A percentile compares a stretch with the other conserved stretches of the same genome.
Evolutionary conservation across 2,329 filamentous ascomycete genomes (phyloP).

Genomic region (Bretziella fagacearum): DNA sequence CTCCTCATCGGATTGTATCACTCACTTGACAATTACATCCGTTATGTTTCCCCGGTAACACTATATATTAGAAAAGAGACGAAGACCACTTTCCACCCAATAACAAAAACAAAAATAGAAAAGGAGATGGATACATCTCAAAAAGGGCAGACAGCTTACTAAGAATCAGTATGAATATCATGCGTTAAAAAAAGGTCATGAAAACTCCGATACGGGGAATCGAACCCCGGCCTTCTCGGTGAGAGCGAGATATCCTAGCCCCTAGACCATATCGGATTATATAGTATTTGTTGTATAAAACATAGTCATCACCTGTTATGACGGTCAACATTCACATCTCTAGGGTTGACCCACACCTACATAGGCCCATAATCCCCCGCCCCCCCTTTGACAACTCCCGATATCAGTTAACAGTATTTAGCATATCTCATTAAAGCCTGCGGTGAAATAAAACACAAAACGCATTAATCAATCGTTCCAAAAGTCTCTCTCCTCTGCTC

Average conservation of each 20-base stretch:
- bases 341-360: background rate
- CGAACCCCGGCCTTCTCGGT: slow-evolving; percentile 17
- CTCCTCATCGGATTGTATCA: too few relatives aligned
- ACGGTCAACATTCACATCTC: too few relatives aligned
- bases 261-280: slow-evolving; percentile 2
- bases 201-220: slow-evolving; percentile 17
- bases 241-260: slow-evolving; percentile 4
- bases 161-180: background rate
- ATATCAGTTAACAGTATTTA: slow-evolving; percentile 5
- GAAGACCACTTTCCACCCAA: too few relatives aligned
- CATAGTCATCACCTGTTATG: background rate
- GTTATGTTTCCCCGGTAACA: too few relatives aligned
- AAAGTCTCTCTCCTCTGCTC: background rate
- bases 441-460: slow-evolving; percentile 5
- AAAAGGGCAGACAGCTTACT: background rate
- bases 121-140: background rate
- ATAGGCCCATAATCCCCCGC: background rate
- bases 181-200: background rate
- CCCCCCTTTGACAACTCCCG: too few relatives aligned
- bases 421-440: slow-evolving; percentile 14
- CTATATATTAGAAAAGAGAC: background rate
- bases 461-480: background rate
- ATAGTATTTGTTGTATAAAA: background rate
- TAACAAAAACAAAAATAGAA: background rate
- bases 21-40: too few relatives aligned